phyloP scores from a whole-genome alignment of 192 early-diverging fungal genomes.

The Coemansia sp. region DNA sequence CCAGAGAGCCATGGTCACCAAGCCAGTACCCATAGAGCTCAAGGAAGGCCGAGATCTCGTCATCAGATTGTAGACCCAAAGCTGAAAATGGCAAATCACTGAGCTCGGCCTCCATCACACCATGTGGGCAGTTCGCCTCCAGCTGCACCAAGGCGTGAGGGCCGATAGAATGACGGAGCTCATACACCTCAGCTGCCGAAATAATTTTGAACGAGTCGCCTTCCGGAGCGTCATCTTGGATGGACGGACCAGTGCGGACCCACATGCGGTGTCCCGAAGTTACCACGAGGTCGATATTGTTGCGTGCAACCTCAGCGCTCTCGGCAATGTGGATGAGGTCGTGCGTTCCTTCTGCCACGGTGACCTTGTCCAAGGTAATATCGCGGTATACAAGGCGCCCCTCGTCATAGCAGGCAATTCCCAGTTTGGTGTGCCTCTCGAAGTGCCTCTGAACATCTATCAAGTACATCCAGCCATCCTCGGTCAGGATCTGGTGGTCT shows the following conservation, averaged over 20 bases:
- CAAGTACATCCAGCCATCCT: constrained; percentile 34
- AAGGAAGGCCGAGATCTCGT: constrained; percentile 24
- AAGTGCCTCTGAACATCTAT: constrained; percentile 34
- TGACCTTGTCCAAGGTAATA: constrained; percentile 23
- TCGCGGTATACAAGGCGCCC: constrained; percentile 24
- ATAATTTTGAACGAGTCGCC: too few species aligned
- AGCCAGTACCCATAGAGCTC: constrained; percentile 38
- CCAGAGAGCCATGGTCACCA: constrained; percentile 9
- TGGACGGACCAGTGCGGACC: constrained; percentile 11
- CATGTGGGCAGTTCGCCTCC: constrained; percentile 19
- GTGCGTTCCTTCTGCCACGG: constrained; percentile 27
- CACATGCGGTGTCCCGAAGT: constrained; percentile 33
- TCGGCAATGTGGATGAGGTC: constrained; percentile 26
- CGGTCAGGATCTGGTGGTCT: constrained; percentile 47
- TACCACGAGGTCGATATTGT: constrained; percentile 17
- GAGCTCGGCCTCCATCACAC: neutral
- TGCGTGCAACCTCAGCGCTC: constrained; percentile 20
- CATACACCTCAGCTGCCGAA: constrained; percentile 12
- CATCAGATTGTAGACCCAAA: constrained; percentile 12
- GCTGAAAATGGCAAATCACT: constrained; percentile 6
- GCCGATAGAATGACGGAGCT: constrained; percentile 14
- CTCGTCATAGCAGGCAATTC: constrained; percentile 33
- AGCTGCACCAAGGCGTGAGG: constrained; percentile 24
- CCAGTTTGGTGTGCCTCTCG: constrained; percentile 6
- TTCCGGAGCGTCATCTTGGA: neutral